phyloP scores from a whole-genome alignment of 2,329 filamentous ascomycete species.

The Juglanconis sp. region DNA sequence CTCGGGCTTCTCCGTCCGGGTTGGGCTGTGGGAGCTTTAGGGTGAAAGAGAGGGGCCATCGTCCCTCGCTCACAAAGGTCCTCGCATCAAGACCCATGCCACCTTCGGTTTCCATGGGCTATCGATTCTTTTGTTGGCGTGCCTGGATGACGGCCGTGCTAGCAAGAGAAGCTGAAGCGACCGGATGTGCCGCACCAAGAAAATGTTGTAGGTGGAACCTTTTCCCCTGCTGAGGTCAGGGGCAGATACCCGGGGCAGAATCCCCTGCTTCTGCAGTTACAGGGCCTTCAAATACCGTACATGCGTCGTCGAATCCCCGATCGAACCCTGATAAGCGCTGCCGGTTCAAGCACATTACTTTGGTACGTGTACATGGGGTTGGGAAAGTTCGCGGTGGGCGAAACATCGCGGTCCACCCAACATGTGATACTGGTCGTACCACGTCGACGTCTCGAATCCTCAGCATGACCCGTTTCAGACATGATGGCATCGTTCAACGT shows the following conservation, averaged over 20 bases:
- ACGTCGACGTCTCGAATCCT: neutral
- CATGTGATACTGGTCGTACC: neutral
- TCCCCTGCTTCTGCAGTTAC: too few relatives aligned
- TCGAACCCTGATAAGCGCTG: too few relatives aligned
- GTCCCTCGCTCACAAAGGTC: neutral
- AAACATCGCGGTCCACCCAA: neutral
- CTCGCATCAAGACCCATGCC: neutral
- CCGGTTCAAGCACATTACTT: too few relatives aligned
- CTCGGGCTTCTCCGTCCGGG: neutral
- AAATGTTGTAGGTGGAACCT: too few relatives aligned
- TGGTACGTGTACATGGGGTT: too few relatives aligned
- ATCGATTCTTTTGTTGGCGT: neutral
- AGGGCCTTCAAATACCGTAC: too few relatives aligned
- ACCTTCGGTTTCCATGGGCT: neutral
- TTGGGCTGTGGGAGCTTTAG: neutral
- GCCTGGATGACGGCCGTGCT: neutral
- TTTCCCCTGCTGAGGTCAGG: too few relatives aligned
- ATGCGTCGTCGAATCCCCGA: too few relatives aligned
- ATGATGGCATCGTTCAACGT: neutral
- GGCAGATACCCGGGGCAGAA: too few relatives aligned
- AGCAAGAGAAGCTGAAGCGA: too few relatives aligned
- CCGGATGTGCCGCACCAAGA: too few relatives aligned
- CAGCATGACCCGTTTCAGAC: neutral
- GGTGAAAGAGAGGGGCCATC: slow-evolving; percentile 1
- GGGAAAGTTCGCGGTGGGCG: neutral